A percentile compares a stretch with the other conserved stretches of the same genome.
Conservation (phyloP, 176 grass and related monocot genomes). For the Raddia guianensis region DNA sequence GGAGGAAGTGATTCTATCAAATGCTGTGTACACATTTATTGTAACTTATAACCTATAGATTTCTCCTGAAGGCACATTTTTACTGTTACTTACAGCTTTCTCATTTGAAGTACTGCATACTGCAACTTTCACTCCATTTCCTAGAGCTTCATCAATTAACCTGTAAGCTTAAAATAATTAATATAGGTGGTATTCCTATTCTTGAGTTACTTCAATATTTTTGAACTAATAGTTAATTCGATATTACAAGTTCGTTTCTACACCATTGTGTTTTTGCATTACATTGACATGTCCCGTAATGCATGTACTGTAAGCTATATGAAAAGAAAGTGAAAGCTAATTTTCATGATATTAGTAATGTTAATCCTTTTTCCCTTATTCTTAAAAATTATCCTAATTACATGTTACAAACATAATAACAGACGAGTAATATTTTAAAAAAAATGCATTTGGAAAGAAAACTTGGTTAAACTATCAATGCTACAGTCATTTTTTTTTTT, state of each 20-base stretch:
- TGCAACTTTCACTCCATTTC: slow-evolving; percentile 83
- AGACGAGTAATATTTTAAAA: not conserved
- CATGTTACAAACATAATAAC: not conserved
- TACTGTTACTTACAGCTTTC: slow-evolving; percentile 78
- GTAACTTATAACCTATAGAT: not conserved
- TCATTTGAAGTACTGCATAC: slow-evolving; percentile 98
- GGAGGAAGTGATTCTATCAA: not conserved
- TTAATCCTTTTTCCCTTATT: not conserved
- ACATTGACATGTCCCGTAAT: not conserved
- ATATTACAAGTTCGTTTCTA: not conserved
- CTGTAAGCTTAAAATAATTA: slow-evolving; percentile 53
- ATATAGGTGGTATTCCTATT: not conserved
- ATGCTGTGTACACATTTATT: not conserved
- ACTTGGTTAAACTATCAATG: not conserved
- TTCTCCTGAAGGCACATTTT: not conserved
- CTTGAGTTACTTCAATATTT: not conserved
- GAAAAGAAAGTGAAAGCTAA: not conserved
- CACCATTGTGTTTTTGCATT: slow-evolving; percentile 1
- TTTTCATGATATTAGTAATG: not conserved
- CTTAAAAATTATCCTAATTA: not conserved
- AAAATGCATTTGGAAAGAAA: slow-evolving; percentile 16
- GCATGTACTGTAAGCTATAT: not conserved
- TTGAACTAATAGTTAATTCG: not conserved
- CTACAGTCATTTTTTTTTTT: not conserved
- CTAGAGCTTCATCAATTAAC: slow-evolving; percentile 91